Base-by-base conservation (phyloP, 176 grass and related monocot genomes). In the Musa acuminata region DNA sequence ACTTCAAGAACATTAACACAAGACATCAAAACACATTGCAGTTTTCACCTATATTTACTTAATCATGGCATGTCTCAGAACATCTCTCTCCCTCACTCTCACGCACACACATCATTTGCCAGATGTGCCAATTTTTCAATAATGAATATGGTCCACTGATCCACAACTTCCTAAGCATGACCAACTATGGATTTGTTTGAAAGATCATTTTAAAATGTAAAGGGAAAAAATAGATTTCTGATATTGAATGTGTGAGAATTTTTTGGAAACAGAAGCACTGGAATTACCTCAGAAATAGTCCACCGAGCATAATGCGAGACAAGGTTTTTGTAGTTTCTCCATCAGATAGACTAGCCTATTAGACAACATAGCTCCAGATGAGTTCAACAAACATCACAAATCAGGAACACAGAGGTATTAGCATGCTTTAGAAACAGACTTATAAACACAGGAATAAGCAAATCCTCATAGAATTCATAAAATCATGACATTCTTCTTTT, bases 251-350 rank as follows among this genome's bases (percentile, higher is more conserved):
- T 11, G 10, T 25, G 22, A 65, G 2, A 65, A 65, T 11, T 65
- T 65, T 25, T 8, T 57, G 75, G 64, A 35, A 84, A 50, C 19
- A 84, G 69, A 29, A 75, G 67, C 64, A 86, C 1, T 64, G 52
- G 51, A 73, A 27, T 77, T 92, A 99, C 96, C 96, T 99, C 75
- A 99, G 76, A 81, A 99, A 99, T 58, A 99, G 55, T 52, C 96
- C 96, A 55, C 88, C 88, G 1, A 99, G 81, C 74, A 89, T 87
- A 80, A 99, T 94, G 86, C 84, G 91, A 73, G 90, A 87, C 74
- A 99, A 87, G 70, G 89, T 94, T 66, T 91, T 99, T 24, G 86
- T 85, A 85, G 51, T 85, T 80, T 84, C 96, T 13, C 96, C 84
- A 79, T 89, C 85, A 62, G 90, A 89, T 79, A 94, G 8, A 59